Evolutionary conservation across 495 filamentous ascomycete genomes (phyloP).

Genomic region (Gamarada debralockiae): DNA sequence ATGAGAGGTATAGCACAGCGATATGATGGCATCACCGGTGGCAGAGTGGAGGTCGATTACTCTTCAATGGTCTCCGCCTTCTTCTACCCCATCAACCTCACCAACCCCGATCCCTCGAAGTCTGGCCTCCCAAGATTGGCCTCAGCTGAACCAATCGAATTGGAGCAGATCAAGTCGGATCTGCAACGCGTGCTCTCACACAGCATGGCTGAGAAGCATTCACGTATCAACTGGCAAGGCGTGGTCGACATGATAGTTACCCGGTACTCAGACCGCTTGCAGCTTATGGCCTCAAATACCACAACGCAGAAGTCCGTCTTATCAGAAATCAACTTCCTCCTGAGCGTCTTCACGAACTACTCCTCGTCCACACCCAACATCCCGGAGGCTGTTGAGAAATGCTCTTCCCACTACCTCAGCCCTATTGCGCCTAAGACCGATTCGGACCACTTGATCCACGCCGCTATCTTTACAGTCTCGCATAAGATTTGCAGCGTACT

Average conservation of each 20-base stretch:
- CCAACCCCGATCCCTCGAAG: constrained; percentile 35
- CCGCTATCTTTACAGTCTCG: constrained; percentile 43
- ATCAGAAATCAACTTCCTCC: constrained; percentile 38
- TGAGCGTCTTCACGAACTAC: constrained; percentile 50
- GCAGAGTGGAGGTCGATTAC: constrained; percentile 53
- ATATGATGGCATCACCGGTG: constrained; percentile 55
- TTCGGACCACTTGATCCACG: constrained; percentile 31
- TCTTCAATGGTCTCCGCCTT: constrained; percentile 58
- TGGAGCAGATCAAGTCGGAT: constrained; percentile 38
- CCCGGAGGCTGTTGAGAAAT: constrained; percentile 33
- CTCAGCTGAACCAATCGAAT: constrained; percentile 30
- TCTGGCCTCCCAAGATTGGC: constrained; percentile 43
- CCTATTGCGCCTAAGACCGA: constrained; percentile 1
- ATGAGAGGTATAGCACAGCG: constrained; percentile 44
- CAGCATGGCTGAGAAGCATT: background rate
- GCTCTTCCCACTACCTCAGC: constrained; percentile 42
- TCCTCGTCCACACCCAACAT: constrained; percentile 19
- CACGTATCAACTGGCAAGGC: constrained; percentile 54
- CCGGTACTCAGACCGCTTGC: constrained; percentile 49
- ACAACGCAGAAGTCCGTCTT: constrained; percentile 29
- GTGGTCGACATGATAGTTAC: constrained; percentile 56
- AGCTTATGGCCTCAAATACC: constrained; percentile 37
- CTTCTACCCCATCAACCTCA: constrained; percentile 51
- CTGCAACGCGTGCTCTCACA: constrained; percentile 34
- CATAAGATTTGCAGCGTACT: constrained; percentile 46